Conservation (phyloP, 1,139 yeast genomes). For the Kodamaea fungicola region DNA sequence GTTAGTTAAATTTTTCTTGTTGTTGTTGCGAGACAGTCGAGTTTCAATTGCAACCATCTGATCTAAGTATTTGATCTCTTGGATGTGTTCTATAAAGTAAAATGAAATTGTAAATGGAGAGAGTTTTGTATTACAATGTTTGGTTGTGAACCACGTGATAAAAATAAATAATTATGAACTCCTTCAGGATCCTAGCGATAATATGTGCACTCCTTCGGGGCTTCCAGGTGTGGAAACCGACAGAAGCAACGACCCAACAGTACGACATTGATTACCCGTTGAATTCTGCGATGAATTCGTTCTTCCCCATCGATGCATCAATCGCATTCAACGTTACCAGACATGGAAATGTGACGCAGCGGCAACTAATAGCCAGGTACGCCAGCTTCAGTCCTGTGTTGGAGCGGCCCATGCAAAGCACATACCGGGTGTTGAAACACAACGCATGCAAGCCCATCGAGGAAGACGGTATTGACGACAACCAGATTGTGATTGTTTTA, state of each 20-base stretch:
- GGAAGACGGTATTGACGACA: constrained; percentile 13
- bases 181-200: not conserved
- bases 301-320: constrained; percentile 41
- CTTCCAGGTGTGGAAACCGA: not conserved
- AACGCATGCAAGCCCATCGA: constrained; percentile 26
- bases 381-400: constrained; percentile 44
- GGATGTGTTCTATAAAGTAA: too few relatives aligned
- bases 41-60: too few relatives aligned
- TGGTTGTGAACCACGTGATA: too few relatives aligned
- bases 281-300: constrained; percentile 35
- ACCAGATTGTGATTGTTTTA: constrained; percentile 31
- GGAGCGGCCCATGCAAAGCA: constrained; percentile 19
- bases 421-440: constrained; percentile 25
- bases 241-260: not conserved
- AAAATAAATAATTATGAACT: not conserved
- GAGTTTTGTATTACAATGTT: too few relatives aligned
- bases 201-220: not conserved
- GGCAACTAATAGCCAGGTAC: constrained; percentile 34
- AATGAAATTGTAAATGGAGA: too few relatives aligned
- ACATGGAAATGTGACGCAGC: constrained; percentile 12
- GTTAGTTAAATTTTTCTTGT: too few relatives aligned
- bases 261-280: constrained; percentile 35
- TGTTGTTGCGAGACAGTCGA: too few relatives aligned
- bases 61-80: too few relatives aligned
- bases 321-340: constrained; percentile 28